A percentile compares a stretch with the other conserved stretches of the same genome.
These are phyloP conservation scores for Silene conica DNA, from an alignment of 148 eudicot species.

Conservation along the genomic window DNA sequence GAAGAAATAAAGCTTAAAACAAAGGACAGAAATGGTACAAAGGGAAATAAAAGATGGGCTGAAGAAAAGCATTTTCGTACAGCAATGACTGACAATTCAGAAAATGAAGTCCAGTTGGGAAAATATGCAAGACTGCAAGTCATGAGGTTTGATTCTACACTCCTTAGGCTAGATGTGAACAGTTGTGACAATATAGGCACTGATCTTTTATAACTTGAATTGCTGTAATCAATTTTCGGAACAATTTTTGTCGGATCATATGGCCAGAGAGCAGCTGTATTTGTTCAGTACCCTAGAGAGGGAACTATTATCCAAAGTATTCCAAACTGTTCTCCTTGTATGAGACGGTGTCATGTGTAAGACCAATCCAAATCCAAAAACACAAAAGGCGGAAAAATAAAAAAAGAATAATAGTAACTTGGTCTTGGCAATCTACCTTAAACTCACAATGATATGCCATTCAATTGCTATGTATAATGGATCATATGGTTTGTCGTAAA, in stretches of 20 bases:
- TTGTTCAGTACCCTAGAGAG: not conserved
- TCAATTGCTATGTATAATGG: no score
- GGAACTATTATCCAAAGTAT: not conserved
- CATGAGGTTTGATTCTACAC: not conserved
- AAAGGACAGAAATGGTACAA: slow-evolving; percentile 9
- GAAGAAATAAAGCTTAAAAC: not conserved
- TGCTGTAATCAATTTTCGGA: not conserved
- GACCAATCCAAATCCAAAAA: not conserved
- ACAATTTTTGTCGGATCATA: not conserved
- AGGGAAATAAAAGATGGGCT: not conserved
- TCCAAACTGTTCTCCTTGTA: not conserved
- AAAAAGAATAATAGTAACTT: not conserved
- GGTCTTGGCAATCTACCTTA: not conserved
- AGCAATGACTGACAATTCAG: not conserved
- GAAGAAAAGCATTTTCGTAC: slow-evolving; percentile 4
- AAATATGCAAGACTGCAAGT: not conserved
- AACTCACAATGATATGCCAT: no score
- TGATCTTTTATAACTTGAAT: not conserved
- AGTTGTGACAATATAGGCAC: not conserved
- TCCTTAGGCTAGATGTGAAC: not conserved
- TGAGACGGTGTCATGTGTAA: not conserved
- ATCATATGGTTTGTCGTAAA: not conserved
- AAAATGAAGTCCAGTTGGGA: not conserved
- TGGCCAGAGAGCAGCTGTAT: not conserved
- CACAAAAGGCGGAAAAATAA: no score